Evolutionary conservation across 306 rosid species (phyloP), one percentile per base, ranked within the genome.

Genomic region (Quercus ilex): DNA sequence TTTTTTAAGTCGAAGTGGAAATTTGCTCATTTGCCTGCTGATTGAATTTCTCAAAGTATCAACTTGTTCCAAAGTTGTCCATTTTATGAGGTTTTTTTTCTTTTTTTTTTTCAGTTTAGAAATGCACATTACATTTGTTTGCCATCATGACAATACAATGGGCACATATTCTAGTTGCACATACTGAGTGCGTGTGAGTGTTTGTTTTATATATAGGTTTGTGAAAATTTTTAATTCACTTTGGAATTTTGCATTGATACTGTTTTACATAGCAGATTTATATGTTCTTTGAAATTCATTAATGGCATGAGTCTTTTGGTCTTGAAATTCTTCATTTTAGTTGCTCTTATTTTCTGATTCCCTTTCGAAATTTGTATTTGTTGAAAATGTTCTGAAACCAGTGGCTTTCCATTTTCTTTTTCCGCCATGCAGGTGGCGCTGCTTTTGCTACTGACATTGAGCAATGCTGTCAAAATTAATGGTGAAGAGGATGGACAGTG

Each of bases 381-480:
- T 28, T 9, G 52, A 73, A 56, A 74, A 41, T 68, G n/a, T 58
- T 55, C 60, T 74, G 75, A 79, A 79, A 80, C 74, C 51, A 63
- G 49, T 78, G 81, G 74, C 68, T 83, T 81, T 74, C 71, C 62
- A 56, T 83, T 73, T 81, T 46, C 62, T 17, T 23, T 74, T 12
- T 51, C 65, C 58, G 53, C 49, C 60, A 83, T 85, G 6, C 87
- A 94, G 97, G 95, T 84, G 89, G 91, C 92, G 83, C 83, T 94
- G 82, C 80, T 94, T 35, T 79, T 91, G 89, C 85, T 94, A 85
- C 86, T 94, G 84, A 90, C 89, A 43, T 77, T 87, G 87, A 86
- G 93, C 92, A 91, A 87, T 85, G 97, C 76, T 46, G 87, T 81
- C 7, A 73, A 81, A 71, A 85, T 84, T 28, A 69, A 74, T 52